These are phyloP conservation scores for Westerdykella aurantiaca DNA, from an alignment of 2,329 filamentous ascomycete species.

Conservation along the genomic window DNA sequence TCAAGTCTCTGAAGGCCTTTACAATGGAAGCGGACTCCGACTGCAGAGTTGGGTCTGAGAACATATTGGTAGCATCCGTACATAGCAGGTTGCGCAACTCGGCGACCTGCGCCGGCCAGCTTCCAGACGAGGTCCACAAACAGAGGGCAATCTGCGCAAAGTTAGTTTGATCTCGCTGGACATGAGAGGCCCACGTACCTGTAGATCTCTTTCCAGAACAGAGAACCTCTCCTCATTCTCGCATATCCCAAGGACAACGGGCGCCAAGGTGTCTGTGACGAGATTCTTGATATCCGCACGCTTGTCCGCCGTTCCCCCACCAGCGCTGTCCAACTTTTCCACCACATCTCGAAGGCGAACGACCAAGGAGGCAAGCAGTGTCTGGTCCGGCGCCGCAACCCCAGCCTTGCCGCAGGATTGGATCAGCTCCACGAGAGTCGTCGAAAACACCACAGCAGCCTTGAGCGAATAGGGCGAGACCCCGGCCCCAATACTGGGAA, in stretches of 20 bases:
- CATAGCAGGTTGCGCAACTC: constrained; percentile 19
- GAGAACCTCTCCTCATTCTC: constrained; percentile 13
- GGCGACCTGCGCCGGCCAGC: constrained; percentile 21
- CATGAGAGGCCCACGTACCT: constrained; percentile 16
- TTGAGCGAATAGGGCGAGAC: constrained; percentile 15
- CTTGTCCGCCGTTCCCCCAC: neutral
- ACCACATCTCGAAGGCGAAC: constrained; percentile 14
- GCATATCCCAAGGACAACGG: constrained; percentile 15
- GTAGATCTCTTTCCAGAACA: constrained; percentile 24
- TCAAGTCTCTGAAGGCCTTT: constrained; percentile 13
- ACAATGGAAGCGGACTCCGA: constrained; percentile 14
- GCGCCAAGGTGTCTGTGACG: constrained; percentile 13
- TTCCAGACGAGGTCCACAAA: constrained; percentile 26
- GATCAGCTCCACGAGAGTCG: constrained; percentile 17
- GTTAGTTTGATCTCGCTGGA: constrained; percentile 7
- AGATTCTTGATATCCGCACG: constrained; percentile 4
- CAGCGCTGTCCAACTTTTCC: neutral
- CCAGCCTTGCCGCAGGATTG: constrained; percentile 9
- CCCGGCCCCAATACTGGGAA: constrained; percentile 3
- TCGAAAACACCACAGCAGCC: constrained; percentile 14
- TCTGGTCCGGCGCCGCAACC: constrained; percentile 18
- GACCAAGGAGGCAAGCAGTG: constrained; percentile 20
- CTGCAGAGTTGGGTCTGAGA: constrained; percentile 20
- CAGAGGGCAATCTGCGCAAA: constrained; percentile 25
- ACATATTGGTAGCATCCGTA: constrained; percentile 12